Evolutionary conservation across 2,329 filamentous ascomycete genomes (phyloP).

Genomic region (Pyricularia grisea): DNA sequence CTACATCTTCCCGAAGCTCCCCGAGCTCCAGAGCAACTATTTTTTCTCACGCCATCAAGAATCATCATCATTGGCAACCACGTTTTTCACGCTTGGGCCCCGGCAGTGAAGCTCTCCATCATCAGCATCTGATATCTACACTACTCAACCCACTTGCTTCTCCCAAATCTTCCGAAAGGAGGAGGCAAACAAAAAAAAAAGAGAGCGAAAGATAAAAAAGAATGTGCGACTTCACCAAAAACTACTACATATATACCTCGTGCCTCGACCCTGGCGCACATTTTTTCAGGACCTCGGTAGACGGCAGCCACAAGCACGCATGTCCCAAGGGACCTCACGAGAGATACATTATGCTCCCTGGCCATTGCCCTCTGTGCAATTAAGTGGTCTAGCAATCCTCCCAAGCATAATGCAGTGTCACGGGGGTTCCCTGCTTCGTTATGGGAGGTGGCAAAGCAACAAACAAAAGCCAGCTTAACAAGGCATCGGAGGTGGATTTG

Average conservation of each 20-base stretch:
- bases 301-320: conserved; percentile 49
- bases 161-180: not conserved
- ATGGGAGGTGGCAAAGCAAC: not conserved
- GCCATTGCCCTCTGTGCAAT: conserved; percentile 46
- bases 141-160: not conserved
- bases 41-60: not conserved
- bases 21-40: not conserved
- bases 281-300: conserved; percentile 60
- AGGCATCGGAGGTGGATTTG: not conserved
- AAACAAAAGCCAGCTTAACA: not conserved
- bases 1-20: not conserved
- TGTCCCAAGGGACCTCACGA: conserved; percentile 62
- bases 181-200: not conserved
- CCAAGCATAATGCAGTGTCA: too few relatives aligned
- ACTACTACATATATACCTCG: conserved; percentile 68
- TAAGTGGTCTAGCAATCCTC: not conserved
- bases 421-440: not conserved
- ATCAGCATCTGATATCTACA: not conserved
- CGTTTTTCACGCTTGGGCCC: not conserved
- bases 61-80: not conserved
- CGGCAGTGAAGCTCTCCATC: not conserved
- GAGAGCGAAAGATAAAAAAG: not conserved
- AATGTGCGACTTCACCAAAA: conserved; percentile 61
- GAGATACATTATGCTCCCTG: conserved; percentile 61
- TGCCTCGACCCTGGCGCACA: conserved; percentile 61